Evolutionary conservation across 2,329 filamentous ascomycete genomes (phyloP).

Genomic region (Xylariales sp.): DNA sequence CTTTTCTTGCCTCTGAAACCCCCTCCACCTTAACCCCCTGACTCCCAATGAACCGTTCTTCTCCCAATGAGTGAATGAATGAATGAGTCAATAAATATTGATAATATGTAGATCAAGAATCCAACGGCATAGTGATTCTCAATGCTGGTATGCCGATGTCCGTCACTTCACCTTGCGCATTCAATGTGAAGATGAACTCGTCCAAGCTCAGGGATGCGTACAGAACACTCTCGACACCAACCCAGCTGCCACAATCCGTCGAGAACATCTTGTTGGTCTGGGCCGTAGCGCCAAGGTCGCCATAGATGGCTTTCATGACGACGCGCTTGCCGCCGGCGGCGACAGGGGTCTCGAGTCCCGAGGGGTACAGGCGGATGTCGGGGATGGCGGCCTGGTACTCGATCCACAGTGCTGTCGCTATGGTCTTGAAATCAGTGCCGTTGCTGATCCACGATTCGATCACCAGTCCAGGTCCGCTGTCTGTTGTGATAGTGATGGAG

Average conservation of each 20-base stretch:
- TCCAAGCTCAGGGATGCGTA: slow-evolving; percentile 21
- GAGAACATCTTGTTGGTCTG: slow-evolving; percentile 27
- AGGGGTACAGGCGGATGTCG: slow-evolving; percentile 25
- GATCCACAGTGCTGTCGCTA: slow-evolving; percentile 17
- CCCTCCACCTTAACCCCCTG: no score
- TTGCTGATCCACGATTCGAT: slow-evolving; percentile 27
- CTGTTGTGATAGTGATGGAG: slow-evolving; percentile 22
- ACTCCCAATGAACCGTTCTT: no score
- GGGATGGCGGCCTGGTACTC: slow-evolving; percentile 18
- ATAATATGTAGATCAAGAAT: no score
- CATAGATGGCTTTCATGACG: slow-evolving; percentile 26
- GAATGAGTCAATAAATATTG: no score
- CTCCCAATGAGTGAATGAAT: no score
- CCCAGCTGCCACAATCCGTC: slow-evolving; percentile 24
- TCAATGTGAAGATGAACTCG: slow-evolving; percentile 21
- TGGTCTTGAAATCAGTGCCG: slow-evolving; percentile 22
- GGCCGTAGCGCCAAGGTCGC: slow-evolving; percentile 18
- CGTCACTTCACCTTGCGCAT: slow-evolving; percentile 15
- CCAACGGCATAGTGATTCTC: slow-evolving; percentile 18
- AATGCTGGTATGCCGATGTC: slow-evolving; percentile 20
- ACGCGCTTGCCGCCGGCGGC: slow-evolving; percentile 20
- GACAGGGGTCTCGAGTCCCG: slow-evolving; percentile 19
- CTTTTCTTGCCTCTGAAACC: no score
- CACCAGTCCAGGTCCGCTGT: slow-evolving; percentile 21
- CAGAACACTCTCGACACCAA: slow-evolving; percentile 21